Conservation (phyloP, 106 monocot species). For the Dendrobium officinale region DNA sequence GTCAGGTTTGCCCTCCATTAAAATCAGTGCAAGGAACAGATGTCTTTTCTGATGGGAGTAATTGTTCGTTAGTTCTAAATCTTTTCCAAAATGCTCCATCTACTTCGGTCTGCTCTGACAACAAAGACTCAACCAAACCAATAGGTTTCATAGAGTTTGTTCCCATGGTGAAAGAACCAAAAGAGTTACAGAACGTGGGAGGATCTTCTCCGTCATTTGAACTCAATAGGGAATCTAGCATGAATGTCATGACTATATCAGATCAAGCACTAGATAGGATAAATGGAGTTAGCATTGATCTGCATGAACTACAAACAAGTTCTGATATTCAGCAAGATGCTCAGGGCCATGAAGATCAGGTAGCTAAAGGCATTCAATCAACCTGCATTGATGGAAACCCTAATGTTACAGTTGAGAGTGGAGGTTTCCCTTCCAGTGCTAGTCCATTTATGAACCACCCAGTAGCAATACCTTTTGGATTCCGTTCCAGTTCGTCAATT, state of each 20-base stretch:
- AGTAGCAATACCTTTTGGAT: slow-evolving; percentile 13
- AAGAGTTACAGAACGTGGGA: slow-evolving; percentile 10
- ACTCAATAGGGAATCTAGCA: slow-evolving; percentile 12
- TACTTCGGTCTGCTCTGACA: slow-evolving; percentile 32
- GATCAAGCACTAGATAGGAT: background rate
- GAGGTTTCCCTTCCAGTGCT: slow-evolving; percentile 11
- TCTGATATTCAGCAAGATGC: background rate
- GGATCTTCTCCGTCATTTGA: slow-evolving; percentile 11
- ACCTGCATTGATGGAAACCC: slow-evolving; percentile 8
- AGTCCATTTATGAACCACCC: slow-evolving; percentile 14
- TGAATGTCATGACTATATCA: background rate
- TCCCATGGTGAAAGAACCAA: slow-evolving; percentile 16
- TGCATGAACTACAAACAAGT: background rate
- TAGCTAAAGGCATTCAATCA: background rate
- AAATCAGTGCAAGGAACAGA: slow-evolving; percentile 20
- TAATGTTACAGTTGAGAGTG: slow-evolving; percentile 12
- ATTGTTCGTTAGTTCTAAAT: slow-evolving; percentile 41
- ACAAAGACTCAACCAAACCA: slow-evolving; percentile 22
- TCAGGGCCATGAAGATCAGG: background rate
- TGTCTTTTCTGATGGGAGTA: slow-evolving; percentile 44
- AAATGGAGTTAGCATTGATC: slow-evolving; percentile 13
- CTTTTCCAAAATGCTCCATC: slow-evolving; percentile 58
- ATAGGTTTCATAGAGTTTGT: slow-evolving; percentile 18
- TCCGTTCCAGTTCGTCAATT: slow-evolving; percentile 13
- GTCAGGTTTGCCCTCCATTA: slow-evolving; percentile 19